A percentile compares a stretch with the other conserved stretches of the same genome.
Evolutionary conservation across 192 early-diverging fungal genomes (phyloP).

Genomic region (Rhizophagus clarus): DNA sequence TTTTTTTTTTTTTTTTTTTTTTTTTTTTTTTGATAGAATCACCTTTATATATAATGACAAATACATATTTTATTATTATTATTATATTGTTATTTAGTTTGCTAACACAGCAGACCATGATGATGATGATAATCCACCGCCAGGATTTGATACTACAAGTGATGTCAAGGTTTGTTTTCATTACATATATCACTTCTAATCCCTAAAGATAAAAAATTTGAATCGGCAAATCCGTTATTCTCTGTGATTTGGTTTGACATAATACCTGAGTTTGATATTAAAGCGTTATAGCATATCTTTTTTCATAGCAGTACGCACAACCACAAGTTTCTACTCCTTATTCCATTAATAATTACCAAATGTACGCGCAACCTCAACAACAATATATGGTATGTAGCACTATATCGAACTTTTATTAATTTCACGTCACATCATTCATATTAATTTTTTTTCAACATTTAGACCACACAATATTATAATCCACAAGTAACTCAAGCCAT

Average conservation of each 20-base stretch:
- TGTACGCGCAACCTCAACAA: constrained; percentile 6
- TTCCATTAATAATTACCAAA: constrained; percentile 9
- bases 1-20: too few relatives aligned
- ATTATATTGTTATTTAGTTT: constrained; percentile 28
- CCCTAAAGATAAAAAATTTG: too few relatives aligned
- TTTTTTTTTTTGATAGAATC: too few relatives aligned
- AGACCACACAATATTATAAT: constrained; percentile 28
- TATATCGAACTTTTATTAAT: neutral
- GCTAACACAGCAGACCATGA: constrained; percentile 25
- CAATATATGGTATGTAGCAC: constrained; percentile 27
- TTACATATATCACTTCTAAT: too few relatives aligned
- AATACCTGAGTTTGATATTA: too few relatives aligned
- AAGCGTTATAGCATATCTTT: constrained; percentile 7
- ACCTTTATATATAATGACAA: too few relatives aligned
- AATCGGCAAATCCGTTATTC: too few relatives aligned
- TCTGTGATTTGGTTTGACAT: too few relatives aligned
- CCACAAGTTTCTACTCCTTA: neutral
- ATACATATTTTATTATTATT: too few relatives aligned
- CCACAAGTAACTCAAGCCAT: constrained; percentile 22
- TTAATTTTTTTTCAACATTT: neutral
- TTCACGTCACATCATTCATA: neutral
- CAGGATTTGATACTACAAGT: constrained; percentile 24
- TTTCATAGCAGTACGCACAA: neutral
- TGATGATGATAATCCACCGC: constrained; percentile 29
- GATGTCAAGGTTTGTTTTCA: neutral